Evolutionary conservation across 495 filamentous ascomycete genomes (phyloP).

Genomic region (Neurospora sp.): DNA sequence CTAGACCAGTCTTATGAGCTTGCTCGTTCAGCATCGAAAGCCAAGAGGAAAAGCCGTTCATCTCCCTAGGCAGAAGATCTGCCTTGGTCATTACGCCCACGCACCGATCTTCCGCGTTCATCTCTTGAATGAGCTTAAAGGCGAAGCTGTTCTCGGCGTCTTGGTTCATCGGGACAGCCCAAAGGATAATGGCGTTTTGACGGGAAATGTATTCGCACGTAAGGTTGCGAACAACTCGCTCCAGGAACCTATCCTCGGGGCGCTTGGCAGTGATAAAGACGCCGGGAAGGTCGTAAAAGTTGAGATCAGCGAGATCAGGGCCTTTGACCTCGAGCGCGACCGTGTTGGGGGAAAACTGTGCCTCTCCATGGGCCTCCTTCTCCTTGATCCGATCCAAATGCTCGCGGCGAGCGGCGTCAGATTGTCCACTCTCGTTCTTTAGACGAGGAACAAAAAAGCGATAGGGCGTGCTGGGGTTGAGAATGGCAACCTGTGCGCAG

Average conservation of each 20-base stretch:
- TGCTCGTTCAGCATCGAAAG: constrained; percentile 45
- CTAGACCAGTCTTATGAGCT: constrained; percentile 47
- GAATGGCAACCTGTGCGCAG: constrained; percentile 61
- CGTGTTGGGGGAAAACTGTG: constrained; percentile 69
- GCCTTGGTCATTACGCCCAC: constrained; percentile 77
- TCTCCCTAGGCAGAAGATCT: constrained; percentile 45
- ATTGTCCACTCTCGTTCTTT: constrained; percentile 7
- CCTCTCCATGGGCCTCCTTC: constrained; percentile 29
- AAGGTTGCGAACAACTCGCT: constrained; percentile 56
- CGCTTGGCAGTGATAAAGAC: constrained; percentile 58
- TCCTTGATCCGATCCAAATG: constrained; percentile 17
- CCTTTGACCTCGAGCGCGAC: constrained; percentile 63
- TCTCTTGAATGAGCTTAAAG: constrained; percentile 46
- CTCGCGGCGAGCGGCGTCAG: constrained; percentile 22
- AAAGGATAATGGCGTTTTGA: constrained; percentile 57
- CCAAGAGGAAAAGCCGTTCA: constrained; percentile 40
- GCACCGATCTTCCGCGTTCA: constrained; percentile 49
- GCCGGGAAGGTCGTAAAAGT: constrained; percentile 74
- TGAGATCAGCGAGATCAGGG: constrained; percentile 55
- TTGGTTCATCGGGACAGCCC: constrained; percentile 63
- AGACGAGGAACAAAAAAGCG: constrained; percentile 39
- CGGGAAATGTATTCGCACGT: constrained; percentile 55
- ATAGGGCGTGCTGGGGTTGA: constrained; percentile 45
- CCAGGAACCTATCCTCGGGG: constrained; percentile 52
- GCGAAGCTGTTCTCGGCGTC: constrained; percentile 66